A percentile compares a stretch with the other conserved stretches of the same genome.
Conservation (phyloP, 2,329 filamentous ascomycete species). For the Colletotrichum sp. region DNA sequence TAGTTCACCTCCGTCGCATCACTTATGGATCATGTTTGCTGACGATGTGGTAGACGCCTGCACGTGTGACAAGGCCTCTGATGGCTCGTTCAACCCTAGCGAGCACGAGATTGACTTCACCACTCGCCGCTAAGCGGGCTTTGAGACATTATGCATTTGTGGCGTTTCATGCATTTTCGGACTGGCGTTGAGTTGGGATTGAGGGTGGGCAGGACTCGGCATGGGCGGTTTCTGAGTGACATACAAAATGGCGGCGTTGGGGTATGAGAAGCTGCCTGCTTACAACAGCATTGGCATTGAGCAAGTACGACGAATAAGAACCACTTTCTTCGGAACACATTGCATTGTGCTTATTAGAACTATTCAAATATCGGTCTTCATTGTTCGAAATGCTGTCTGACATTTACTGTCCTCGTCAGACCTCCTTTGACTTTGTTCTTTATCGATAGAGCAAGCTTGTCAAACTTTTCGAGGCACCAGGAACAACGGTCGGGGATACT, state of each 20-base stretch:
- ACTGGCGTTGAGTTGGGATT: background rate
- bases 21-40: background rate
- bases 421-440: background rate
- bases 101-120: conserved; percentile 87
- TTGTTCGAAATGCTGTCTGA: background rate
- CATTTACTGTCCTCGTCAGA: background rate
- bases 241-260: background rate
- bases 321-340: background rate
- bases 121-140: conserved; percentile 42
- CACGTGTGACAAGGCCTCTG: conserved; percentile 80
- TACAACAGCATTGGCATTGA: background rate
- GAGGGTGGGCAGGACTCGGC: background rate
- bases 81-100: conserved; percentile 64
- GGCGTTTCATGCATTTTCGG: background rate
- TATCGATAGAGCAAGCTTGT: background rate
- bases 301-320: background rate
- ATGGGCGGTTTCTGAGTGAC: background rate
- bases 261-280: background rate
- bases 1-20: conserved; percentile 15
- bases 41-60: conserved; percentile 60
- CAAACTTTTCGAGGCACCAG: background rate
- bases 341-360: background rate
- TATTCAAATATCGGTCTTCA: background rate
- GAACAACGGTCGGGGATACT: background rate
- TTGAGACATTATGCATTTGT: background rate